Evolutionary conservation across 352 stramenopile species (phyloP), one percentile per base, ranked within the genome.

Genomic region (Globisporangium barbulae): DNA sequence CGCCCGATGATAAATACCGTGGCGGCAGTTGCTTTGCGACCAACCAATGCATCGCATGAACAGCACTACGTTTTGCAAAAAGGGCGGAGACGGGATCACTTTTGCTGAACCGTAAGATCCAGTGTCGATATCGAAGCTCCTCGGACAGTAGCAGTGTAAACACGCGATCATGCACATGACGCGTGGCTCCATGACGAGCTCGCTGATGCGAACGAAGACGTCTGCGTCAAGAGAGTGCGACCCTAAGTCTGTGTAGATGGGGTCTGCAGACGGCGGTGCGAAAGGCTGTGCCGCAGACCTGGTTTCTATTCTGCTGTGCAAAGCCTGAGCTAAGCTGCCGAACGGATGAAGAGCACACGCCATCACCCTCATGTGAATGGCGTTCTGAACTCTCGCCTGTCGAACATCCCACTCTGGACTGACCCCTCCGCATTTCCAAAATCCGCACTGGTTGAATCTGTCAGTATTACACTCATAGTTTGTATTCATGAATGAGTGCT

Each of bases 271-370:
- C 31, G 31, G 8, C 31, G 31, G 31, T 37, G 31, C 31, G 31
- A 37, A 37, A 37, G 3, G 31, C 39, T 45, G 15, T 45, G 19
- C n/a, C 39, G 12, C 12, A 17, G 10, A 5, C 9, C 35, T 42
- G 8, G 41, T 9, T 47, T 6, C 13, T 22, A 1, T 47, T 47
- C 41, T 47, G 13, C 13, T 5, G 41, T 15, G 39, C 39, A 45
- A 45, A 1, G 13, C 39, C n/a, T n/a, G 12, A 45, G 39, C 39
- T 45, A 2, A 12, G 2, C 44, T 50, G 44, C 44, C 44, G 6
- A 50, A 30, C 44, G 44, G 44, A 50, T 50, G 44, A 50, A 50
- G 44, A 50, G n/a, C n/a, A 50, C 44, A 50, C 44, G n/a, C 21
- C 44, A 50, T 50, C 44, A 25, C n/a, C n/a, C n/a, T 25, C 21